These are phyloP conservation scores for Leishmania turanica DNA, from an alignment of 208 protist genomes.

Conservation along the genomic window DNA sequence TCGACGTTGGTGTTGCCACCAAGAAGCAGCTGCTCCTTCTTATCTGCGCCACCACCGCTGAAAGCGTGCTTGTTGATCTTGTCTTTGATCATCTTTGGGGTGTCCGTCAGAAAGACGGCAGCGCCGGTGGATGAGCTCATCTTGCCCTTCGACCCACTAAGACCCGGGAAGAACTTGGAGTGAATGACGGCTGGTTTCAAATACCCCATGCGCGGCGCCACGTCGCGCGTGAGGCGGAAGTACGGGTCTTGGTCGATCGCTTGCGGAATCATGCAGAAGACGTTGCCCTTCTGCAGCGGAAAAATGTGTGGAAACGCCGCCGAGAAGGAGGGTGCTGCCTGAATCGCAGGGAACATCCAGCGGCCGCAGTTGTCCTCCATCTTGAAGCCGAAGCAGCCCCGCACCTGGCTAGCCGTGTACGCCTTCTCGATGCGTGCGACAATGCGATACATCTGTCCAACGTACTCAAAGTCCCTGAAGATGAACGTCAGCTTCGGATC, in stretches of 20 bases:
- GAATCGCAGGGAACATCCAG: slow-evolving; percentile 98
- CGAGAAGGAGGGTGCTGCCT: slow-evolving; percentile 98
- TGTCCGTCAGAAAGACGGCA: slow-evolving; percentile 98
- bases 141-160: slow-evolving; percentile 97
- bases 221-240: slow-evolving; percentile 99
- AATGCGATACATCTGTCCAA: slow-evolving; percentile 96
- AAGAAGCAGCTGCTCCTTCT: slow-evolving; percentile 96
- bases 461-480: slow-evolving; percentile 99
- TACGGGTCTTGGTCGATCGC: slow-evolving; percentile 99
- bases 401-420: slow-evolving; percentile 95
- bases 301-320: slow-evolving; percentile 98
- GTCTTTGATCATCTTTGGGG: slow-evolving; percentile 93
- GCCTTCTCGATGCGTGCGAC: slow-evolving; percentile 96
- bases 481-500: slow-evolving; percentile 99
- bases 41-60: slow-evolving; percentile 96
- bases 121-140: slow-evolving; percentile 96
- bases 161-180: slow-evolving; percentile 98
- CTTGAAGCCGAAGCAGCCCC: slow-evolving; percentile 97
- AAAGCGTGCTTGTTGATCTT: slow-evolving; percentile 99
- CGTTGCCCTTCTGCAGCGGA: slow-evolving; percentile 75
- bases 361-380: slow-evolving; percentile 97
- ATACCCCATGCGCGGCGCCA: slow-evolving; percentile 95
- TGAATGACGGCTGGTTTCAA: slow-evolving; percentile 98
- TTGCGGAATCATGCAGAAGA: slow-evolving; percentile 99
- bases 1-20: slow-evolving; percentile 96